Percentiles rank a stretch among this genome's conserved stretches.
These are phyloP conservation scores for Globisporangium apiculatum DNA, from an alignment of 352 stramenopile genomes.

Conservation along the genomic window DNA sequence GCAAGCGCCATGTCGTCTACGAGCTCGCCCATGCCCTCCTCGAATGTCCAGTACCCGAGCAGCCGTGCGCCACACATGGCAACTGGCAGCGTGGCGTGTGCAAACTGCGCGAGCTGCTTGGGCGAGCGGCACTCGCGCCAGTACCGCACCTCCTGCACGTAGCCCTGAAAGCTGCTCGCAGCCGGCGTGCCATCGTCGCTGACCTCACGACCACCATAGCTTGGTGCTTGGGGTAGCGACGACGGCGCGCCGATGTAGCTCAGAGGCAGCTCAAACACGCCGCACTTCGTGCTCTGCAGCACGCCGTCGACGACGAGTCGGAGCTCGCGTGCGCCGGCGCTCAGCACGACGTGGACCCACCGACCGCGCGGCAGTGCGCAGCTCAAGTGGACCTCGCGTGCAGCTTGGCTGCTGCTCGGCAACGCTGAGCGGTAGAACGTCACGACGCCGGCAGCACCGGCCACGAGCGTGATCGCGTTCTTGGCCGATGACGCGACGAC, in stretches of 20 bases:
- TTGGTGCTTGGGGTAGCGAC: neutral
- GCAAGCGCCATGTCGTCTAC: constrained; percentile 66
- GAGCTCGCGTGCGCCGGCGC: constrained; percentile 37
- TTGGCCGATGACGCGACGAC: constrained; percentile 48
- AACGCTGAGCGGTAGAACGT: constrained; percentile 26
- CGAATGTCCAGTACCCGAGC: constrained; percentile 66
- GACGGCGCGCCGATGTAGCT: constrained; percentile 28
- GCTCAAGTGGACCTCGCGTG: constrained; percentile 42
- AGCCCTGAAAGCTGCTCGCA: constrained; percentile 48
- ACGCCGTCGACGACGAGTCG: constrained; percentile 43
- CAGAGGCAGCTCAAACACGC: constrained; percentile 54
- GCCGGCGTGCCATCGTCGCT: neutral
- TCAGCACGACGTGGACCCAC: constrained; percentile 62
- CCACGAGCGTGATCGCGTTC: constrained; percentile 45
- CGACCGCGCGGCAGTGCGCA: constrained; percentile 28
- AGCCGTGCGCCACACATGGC: constrained; percentile 25
- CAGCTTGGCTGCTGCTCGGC: constrained; percentile 14
- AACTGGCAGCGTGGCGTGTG: constrained; percentile 34
- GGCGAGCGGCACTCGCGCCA: constrained; percentile 37
- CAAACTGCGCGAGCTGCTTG: constrained; percentile 28
- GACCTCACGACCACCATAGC: neutral
- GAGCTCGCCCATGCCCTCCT: constrained; percentile 61
- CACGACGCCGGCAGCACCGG: constrained; percentile 23
- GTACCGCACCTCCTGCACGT: constrained; percentile 59
- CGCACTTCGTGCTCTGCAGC: constrained; percentile 29